Evolutionary conservation across 352 stramenopile species (phyloP).

Genomic region (Pythium sukuiense): DNA sequence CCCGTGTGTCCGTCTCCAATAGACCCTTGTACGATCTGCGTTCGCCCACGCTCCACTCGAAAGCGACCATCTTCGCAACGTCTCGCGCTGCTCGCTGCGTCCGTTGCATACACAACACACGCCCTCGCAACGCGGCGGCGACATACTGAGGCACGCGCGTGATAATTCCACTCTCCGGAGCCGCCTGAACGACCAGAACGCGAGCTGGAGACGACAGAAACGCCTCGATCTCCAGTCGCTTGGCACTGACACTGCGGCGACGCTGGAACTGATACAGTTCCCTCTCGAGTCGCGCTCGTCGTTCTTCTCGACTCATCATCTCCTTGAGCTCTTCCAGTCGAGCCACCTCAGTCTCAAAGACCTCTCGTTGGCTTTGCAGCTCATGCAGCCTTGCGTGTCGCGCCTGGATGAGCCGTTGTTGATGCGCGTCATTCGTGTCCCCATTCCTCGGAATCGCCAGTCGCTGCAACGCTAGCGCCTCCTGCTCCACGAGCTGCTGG

Average conservation of each 20-base stretch:
- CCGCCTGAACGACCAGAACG: neutral
- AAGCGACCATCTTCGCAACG: neutral
- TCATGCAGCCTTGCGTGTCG: neutral
- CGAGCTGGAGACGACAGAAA: neutral
- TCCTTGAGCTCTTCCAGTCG: neutral
- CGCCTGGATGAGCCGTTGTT: neutral
- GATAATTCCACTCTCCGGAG: neutral
- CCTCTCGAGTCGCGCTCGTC: neutral
- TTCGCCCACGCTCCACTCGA: neutral
- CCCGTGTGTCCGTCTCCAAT: neutral
- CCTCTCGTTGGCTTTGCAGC: neutral
- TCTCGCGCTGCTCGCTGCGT: neutral
- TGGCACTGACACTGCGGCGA: neutral
- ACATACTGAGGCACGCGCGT: neutral
- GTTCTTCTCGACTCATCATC: neutral
- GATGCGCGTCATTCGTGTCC: neutral
- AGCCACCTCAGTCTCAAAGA: neutral
- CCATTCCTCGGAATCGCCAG: neutral
- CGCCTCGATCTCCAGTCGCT: constrained; percentile 2
- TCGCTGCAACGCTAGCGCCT: neutral
- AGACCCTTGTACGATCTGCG: neutral
- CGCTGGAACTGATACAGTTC: constrained; percentile 4
- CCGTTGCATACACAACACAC: neutral
- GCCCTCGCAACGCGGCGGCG: neutral
- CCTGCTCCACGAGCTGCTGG: neutral